Conservation (phyloP, 2,329 filamentous ascomycete genomes). For the Colletotrichum lentis region DNA sequence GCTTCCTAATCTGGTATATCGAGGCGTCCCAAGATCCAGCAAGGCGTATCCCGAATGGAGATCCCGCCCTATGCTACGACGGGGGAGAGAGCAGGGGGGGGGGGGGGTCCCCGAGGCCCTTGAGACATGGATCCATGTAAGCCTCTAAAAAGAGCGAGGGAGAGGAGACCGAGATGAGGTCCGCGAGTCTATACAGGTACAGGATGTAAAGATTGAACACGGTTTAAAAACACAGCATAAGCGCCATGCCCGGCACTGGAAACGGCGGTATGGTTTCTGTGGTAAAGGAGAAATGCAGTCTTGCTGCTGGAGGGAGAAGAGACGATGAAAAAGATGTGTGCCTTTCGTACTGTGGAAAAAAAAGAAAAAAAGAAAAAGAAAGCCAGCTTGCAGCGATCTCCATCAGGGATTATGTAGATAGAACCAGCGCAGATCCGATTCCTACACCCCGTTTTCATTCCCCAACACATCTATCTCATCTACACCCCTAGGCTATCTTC, state of each 20-base stretch:
- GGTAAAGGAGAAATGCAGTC: too few relatives aligned
- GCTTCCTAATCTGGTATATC: conserved; percentile 19
- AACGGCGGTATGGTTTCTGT: too few relatives aligned
- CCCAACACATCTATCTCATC: background rate
- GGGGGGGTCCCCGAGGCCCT: background rate
- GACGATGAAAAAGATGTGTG: too few relatives aligned
- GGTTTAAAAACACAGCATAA: too few relatives aligned
- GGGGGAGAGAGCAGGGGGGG: background rate
- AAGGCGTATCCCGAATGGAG: conserved; percentile 15
- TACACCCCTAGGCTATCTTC: background rate
- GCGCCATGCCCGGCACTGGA: too few relatives aligned
- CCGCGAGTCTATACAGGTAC: too few relatives aligned
- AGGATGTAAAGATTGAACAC: too few relatives aligned
- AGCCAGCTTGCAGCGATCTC: conserved; percentile 15
- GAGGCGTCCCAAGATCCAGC: conserved; percentile 7
- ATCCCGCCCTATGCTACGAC: conserved; percentile 16
- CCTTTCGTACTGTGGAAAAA: too few relatives aligned
- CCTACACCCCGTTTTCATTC: background rate
- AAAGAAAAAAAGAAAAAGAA: background rate
- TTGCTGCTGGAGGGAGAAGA: too few relatives aligned
- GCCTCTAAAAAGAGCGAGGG: conserved; percentile 1
- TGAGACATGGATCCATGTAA: conserved; percentile 18
- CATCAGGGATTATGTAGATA: conserved; percentile 20
- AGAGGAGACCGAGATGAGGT: background rate
- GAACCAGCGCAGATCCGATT: background rate